Conservation (phyloP, 768 basidiomycete genomes). For the Tylopilus cervinicoccineus region DNA sequence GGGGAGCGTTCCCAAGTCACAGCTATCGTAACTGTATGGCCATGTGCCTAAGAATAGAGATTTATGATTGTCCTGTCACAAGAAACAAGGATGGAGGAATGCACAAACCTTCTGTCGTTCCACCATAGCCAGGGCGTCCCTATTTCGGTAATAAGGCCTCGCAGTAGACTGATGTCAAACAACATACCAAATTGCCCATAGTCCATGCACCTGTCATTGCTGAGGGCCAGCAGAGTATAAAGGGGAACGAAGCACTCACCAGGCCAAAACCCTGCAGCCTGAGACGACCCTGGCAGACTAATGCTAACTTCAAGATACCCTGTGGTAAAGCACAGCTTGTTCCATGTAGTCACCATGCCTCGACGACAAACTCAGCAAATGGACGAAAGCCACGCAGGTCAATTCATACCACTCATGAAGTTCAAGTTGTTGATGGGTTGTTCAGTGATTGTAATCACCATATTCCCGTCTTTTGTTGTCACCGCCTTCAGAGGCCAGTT, state of each 20-base stretch:
- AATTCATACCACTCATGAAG: conserved; percentile 65
- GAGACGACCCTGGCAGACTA: conserved; percentile 63
- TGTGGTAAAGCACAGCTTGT: conserved; percentile 92
- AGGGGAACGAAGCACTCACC: conserved; percentile 42
- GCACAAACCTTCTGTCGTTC: conserved; percentile 70
- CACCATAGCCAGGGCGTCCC: conserved; percentile 86
- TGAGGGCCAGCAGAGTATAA: conserved; percentile 2
- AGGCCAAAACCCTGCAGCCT: conserved; percentile 80
- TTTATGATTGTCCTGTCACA: neutral
- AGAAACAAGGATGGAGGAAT: neutral
- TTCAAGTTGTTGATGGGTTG: conserved; percentile 72
- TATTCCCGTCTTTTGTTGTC: conserved; percentile 71
- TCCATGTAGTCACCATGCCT: conserved; percentile 84
- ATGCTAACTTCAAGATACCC: conserved; percentile 85
- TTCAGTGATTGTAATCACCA: conserved; percentile 79
- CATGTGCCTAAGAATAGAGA: conserved; percentile 39
- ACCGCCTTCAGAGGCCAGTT: conserved; percentile 40
- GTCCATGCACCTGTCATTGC: conserved; percentile 55
- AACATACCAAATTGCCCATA: conserved; percentile 59
- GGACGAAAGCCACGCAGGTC: neutral
- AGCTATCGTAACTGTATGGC: conserved; percentile 82
- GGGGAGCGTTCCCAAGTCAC: conserved; percentile 83
- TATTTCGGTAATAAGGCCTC: conserved; percentile 35
- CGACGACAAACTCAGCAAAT: conserved; percentile 7
- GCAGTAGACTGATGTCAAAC: neutral